Conservation (phyloP, 805 yeast genomes). For the Metschnikowia corniflorae region DNA sequence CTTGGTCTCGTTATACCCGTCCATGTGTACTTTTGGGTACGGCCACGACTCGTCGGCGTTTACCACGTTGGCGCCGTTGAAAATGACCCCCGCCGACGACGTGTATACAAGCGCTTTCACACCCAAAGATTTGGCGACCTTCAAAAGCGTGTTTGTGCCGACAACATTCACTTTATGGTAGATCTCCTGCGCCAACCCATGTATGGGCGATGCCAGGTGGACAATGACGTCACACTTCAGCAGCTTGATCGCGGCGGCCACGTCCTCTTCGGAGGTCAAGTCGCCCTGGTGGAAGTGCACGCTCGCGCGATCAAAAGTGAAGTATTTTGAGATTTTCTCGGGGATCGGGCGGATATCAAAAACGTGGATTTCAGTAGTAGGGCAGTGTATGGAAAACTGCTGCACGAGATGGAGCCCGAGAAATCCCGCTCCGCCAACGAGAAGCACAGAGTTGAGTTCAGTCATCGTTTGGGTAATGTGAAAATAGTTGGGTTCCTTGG, state of each 20-base stretch:
- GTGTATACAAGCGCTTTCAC: slow-evolving; percentile 83
- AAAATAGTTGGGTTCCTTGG: not conserved
- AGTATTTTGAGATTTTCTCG: slow-evolving; percentile 61
- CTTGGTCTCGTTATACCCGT: slow-evolving; percentile 92
- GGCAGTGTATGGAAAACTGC: slow-evolving; percentile 64
- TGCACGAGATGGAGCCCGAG: slow-evolving; percentile 88
- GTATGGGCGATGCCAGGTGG: slow-evolving; percentile 96
- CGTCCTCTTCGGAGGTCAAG: slow-evolving; percentile 69
- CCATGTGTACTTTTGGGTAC: slow-evolving; percentile 89
- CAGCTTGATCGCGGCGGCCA: slow-evolving; percentile 54
- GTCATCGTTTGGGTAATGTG: slow-evolving; percentile 8
- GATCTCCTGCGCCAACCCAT: slow-evolving; percentile 71
- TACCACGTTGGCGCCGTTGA: slow-evolving; percentile 87
- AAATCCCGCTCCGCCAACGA: slow-evolving; percentile 96
- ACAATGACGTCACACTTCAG: slow-evolving; percentile 74
- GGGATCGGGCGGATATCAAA: slow-evolving; percentile 92
- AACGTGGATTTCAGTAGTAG: slow-evolving; percentile 74
- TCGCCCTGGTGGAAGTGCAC: slow-evolving; percentile 77
- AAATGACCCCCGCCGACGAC: slow-evolving; percentile 95
- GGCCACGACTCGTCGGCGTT: slow-evolving; percentile 96
- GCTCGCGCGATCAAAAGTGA: slow-evolving; percentile 62
- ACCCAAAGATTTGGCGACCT: slow-evolving; percentile 50
- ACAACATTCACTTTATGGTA: slow-evolving; percentile 87
- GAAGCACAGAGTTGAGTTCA: slow-evolving; percentile 54
- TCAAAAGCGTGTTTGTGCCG: slow-evolving; percentile 77